Evolutionary conservation across 192 early-diverging fungal genomes (phyloP).

Genomic region (Umbelopsis isabellina): DNA sequence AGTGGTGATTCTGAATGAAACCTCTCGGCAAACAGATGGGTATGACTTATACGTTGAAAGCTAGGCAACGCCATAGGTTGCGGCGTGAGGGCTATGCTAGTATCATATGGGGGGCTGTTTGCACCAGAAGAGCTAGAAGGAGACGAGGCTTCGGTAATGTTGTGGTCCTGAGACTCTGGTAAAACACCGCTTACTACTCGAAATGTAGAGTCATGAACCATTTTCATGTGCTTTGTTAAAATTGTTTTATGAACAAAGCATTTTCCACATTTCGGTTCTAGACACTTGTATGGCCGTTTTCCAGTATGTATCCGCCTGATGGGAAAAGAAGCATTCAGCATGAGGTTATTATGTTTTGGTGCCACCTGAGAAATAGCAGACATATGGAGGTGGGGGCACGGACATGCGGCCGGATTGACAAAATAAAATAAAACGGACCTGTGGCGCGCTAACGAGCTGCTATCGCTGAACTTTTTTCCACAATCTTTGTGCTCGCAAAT

Average conservation of each 20-base stretch:
- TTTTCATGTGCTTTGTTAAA: slow-evolving; percentile 48
- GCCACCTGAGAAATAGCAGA: not conserved
- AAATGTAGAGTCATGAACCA: slow-evolving; percentile 26
- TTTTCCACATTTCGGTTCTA: slow-evolving; percentile 46
- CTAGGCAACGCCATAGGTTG: not conserved
- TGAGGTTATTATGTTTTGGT: not conserved
- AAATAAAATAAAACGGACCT: slow-evolving; percentile 38
- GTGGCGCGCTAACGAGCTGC: slow-evolving; percentile 76
- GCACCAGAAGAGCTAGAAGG: slow-evolving; percentile 15
- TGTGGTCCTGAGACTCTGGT: slow-evolving; percentile 18
- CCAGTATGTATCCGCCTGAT: slow-evolving; percentile 69
- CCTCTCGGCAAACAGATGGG: not conserved
- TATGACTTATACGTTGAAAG: not conserved
- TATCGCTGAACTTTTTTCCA: slow-evolving; percentile 78
- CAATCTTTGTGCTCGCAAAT: slow-evolving; percentile 70
- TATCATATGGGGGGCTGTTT: slow-evolving; percentile 21
- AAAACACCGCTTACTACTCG: slow-evolving; percentile 19
- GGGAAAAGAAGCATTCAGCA: not conserved
- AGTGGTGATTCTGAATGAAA: not conserved
- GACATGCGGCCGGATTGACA: not conserved
- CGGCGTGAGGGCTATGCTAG: not conserved
- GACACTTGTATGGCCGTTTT: slow-evolving; percentile 69
- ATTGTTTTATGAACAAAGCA: slow-evolving; percentile 56
- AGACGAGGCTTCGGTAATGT: slow-evolving; percentile 15
- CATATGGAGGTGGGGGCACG: too few species aligned